Conservation (phyloP, 257 asterid species). For the Jacaranda copaia region DNA sequence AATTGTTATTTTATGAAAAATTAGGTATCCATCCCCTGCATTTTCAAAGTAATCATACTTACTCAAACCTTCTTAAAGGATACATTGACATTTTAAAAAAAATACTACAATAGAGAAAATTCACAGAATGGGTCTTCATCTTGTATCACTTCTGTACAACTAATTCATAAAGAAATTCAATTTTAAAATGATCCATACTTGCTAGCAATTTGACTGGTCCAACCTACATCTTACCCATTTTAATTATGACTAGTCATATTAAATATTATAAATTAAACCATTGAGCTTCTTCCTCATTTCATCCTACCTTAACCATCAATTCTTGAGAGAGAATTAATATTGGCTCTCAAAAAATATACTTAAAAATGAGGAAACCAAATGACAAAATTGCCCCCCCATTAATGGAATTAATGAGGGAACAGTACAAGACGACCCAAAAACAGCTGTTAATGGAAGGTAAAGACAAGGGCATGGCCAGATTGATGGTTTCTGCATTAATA, state of each 20-base stretch:
- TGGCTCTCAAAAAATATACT: not conserved
- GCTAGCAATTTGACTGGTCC: constrained; percentile 43
- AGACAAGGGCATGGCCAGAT: constrained; percentile 25
- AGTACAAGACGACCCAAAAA: constrained; percentile 10
- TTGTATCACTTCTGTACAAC: constrained; percentile 28
- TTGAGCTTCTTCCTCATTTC: not conserved
- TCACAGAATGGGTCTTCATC: constrained; percentile 34
- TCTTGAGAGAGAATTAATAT: no score
- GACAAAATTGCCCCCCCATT: constrained; percentile 35
- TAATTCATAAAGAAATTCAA: constrained; percentile 23
- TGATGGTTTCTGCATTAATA: not conserved
- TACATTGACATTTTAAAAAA: not conserved
- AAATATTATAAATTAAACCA: not conserved
- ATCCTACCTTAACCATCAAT: not conserved
- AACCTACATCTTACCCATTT: constrained; percentile 32
- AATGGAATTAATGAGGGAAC: constrained; percentile 27
- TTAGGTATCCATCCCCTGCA: constrained; percentile 51
- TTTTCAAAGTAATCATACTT: constrained; percentile 59
- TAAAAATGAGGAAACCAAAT: not conserved
- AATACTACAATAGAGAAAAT: constrained; percentile 24
- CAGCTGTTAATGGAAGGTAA: constrained; percentile 43
- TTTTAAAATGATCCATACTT: constrained; percentile 30
- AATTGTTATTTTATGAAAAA: constrained; percentile 34
- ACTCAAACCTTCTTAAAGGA: constrained; percentile 30
- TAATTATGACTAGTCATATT: not conserved